A percentile compares a stretch with the other conserved stretches of the same genome.
These are phyloP conservation scores for Neolentinus lepideus DNA, from an alignment of 1,284 basidiomycete genomes.

Conservation along the genomic window DNA sequence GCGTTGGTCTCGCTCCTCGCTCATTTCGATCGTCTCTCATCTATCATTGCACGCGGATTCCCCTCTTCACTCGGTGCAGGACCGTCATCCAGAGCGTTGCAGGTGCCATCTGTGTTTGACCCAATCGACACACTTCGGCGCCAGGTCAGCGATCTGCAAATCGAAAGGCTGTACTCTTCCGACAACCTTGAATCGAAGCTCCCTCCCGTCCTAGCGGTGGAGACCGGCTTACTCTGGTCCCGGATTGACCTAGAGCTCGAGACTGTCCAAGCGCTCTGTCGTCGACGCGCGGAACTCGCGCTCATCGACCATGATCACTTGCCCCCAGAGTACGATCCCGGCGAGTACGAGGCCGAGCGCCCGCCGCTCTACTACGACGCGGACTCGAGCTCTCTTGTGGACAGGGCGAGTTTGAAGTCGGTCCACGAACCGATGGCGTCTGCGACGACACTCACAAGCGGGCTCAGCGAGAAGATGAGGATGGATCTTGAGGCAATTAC, in stretches of 20 bases:
- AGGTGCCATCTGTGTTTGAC: slow-evolving; percentile 23
- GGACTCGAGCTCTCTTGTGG: neutral
- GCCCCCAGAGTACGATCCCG: slow-evolving; percentile 63
- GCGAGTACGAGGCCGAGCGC: slow-evolving; percentile 36
- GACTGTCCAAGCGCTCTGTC: slow-evolving; percentile 55
- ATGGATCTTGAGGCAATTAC: slow-evolving; percentile 80
- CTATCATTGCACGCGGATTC: slow-evolving; percentile 18
- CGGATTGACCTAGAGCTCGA: slow-evolving; percentile 71
- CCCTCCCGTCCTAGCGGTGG: slow-evolving; percentile 49
- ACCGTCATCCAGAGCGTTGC: neutral
- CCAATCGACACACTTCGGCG: slow-evolving; percentile 56
- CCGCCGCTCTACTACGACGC: slow-evolving; percentile 54
- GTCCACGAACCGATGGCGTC: neutral
- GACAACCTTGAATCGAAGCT: slow-evolving; percentile 19
- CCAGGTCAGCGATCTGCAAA: slow-evolving; percentile 62
- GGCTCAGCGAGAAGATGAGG: slow-evolving; percentile 60
- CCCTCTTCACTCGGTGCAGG: slow-evolving; percentile 12
- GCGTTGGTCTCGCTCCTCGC: slow-evolving; percentile 60
- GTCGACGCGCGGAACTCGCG: slow-evolving; percentile 37
- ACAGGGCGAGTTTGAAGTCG: neutral
- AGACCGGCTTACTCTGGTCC: slow-evolving; percentile 65
- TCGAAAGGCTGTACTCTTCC: slow-evolving; percentile 28
- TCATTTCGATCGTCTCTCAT: slow-evolving; percentile 55
- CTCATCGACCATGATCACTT: slow-evolving; percentile 32
- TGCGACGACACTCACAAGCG: neutral